These are phyloP conservation scores for Styphnolobium japonicum DNA, from an alignment of 306 rosid genomes.

Conservation along the genomic window DNA sequence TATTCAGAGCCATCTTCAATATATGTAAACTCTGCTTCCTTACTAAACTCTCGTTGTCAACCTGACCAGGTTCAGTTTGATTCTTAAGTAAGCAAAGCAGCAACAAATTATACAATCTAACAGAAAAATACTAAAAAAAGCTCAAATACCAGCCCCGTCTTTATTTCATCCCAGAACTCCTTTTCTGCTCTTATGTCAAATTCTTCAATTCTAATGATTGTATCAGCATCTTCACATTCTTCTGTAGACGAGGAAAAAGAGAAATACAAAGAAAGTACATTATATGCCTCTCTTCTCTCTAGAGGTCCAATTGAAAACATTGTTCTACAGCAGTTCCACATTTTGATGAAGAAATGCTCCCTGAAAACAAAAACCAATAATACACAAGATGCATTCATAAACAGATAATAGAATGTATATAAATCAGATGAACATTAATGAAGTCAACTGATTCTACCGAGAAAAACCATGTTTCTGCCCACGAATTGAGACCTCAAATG, in stretches of 20 bases:
- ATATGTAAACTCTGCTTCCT: conserved; percentile 86
- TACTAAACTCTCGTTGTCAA: conserved; percentile 78
- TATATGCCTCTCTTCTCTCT: conserved; percentile 87
- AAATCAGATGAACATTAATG: conserved; percentile 21
- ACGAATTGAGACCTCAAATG: conserved; percentile 45
- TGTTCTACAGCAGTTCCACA: conserved; percentile 80
- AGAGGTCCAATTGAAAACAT: conserved; percentile 70
- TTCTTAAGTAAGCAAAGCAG: conserved; percentile 23
- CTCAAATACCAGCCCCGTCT: conserved; percentile 76
- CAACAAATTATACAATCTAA: conserved; percentile 23
- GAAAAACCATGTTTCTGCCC: conserved; percentile 49
- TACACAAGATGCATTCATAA: conserved; percentile 31
- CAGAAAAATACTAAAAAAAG: conserved; percentile 20
- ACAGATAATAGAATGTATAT: conserved; percentile 7
- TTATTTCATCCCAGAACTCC: conserved; percentile 84
- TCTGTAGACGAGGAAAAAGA: conserved; percentile 52
- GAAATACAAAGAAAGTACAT: conserved; percentile 69
- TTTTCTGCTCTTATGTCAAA: conserved; percentile 69
- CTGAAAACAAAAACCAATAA: conserved; percentile 55
- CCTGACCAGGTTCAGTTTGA: conserved; percentile 47
- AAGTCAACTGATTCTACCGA: conserved; percentile 48
- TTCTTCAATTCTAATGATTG: conserved; percentile 29
- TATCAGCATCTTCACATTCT: conserved; percentile 47
- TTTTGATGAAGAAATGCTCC: conserved; percentile 57
- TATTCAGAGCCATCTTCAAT: conserved; percentile 51